These are phyloP conservation scores for Xanthoceras sorbifolium DNA, from an alignment of 345 rosid species.

Conservation along the genomic window DNA sequence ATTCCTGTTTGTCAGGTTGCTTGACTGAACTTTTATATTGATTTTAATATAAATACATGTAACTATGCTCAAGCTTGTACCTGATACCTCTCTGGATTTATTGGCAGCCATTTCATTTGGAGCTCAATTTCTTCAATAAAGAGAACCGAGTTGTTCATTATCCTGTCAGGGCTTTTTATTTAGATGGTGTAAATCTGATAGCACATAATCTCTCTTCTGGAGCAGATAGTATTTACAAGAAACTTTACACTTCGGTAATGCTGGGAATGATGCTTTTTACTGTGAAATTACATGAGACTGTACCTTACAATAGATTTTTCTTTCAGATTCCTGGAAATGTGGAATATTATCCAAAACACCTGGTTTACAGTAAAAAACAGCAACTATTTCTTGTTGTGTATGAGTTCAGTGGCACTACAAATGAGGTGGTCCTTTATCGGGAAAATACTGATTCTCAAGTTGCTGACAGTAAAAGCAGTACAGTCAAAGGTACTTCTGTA, in stretches of 20 bases:
- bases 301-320: slow-evolving; percentile 19
- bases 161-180: slow-evolving; percentile 87
- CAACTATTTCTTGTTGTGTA: slow-evolving; percentile 80
- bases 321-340: slow-evolving; percentile 84
- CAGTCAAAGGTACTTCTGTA: slow-evolving; percentile 64
- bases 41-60: slow-evolving; percentile 16
- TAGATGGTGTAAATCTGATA: slow-evolving; percentile 84
- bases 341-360: slow-evolving; percentile 71
- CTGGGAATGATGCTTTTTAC: slow-evolving; percentile 15
- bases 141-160: slow-evolving; percentile 95
- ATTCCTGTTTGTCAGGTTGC: slow-evolving; percentile 87
- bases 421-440: slow-evolving; percentile 90
- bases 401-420: slow-evolving; percentile 80
- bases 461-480: slow-evolving; percentile 75
- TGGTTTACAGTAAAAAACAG: slow-evolving; percentile 72
- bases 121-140: slow-evolving; percentile 91
- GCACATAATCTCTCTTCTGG: slow-evolving; percentile 91
- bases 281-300: slow-evolving; percentile 6
- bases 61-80: slow-evolving; percentile 26
- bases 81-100: slow-evolving; percentile 31
- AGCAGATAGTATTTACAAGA: slow-evolving; percentile 74
- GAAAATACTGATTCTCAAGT: slow-evolving; percentile 74
- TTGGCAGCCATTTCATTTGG: slow-evolving; percentile 95
- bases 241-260: slow-evolving; percentile 81
- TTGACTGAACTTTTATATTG: slow-evolving; percentile 18